Base-by-base conservation (phyloP, 2,329 filamentous ascomycete genomes). In the Trichoderma koningiopsis region DNA sequence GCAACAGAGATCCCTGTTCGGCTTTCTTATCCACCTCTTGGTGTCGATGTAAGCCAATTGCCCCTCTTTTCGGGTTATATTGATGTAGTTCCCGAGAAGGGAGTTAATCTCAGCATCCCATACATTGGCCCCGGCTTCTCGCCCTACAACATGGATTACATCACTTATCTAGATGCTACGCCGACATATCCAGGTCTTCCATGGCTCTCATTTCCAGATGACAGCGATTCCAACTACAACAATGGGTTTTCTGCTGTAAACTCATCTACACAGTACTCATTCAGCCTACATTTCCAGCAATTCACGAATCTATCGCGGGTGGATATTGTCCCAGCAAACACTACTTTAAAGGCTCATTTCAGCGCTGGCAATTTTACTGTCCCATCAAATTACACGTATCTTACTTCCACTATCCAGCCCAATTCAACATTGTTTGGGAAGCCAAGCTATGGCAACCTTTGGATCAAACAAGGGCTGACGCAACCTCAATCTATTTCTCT, bases 61-160 rank as follows among this genome's bases (percentile, higher is more conserved):
- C 59, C 59, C 40, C 59, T 62, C 29, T 62, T 62, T 16, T 62
- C 59, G 7, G 59, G 59, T 4, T 62, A 35, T 13, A 62, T 62
- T 35, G 59, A 62, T 52, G 13, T 62, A 19, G 13, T 62, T 19
- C 59, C 59, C 24, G 29, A 27, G 13, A 27, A 11, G 13, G 59
- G 59, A 5, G 6, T 14, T 1, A 62, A 62, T 22, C 29, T 62
- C n/a, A 62, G 59, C 11, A 62, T 62, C n/a, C 59, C 59, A 7
- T 62, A 62, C 24, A 33, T 62, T 31, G 59, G 59, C 27, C 59
- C 59, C 1, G 59, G 29, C 10, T 62, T 52, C 43, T 62, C 59
- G 11, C 59, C 59, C 11, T 62, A 62, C 10, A 62, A 62, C 4
- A 52, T 62, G 40, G 59, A 62, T 19, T 52, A 62, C n/a, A 62